phyloP scores from a whole-genome alignment of 352 stramenopile species.

The Phytophthora pisi region DNA sequence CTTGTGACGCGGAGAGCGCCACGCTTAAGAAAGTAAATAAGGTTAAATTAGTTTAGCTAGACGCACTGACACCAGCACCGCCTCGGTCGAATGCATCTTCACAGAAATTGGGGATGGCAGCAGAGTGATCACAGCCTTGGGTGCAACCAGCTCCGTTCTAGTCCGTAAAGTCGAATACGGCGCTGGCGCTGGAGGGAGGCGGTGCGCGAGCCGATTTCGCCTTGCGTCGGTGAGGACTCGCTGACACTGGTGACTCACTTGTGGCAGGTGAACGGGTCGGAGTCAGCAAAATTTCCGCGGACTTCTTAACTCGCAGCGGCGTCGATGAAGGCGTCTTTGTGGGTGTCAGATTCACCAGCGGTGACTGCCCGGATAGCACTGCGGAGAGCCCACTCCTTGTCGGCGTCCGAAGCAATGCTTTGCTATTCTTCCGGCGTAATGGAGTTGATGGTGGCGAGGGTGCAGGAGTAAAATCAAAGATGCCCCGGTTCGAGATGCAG shows the following conservation, averaged over 20 bases:
- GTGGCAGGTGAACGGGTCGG: constrained; percentile 1
- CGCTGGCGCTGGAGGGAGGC: constrained; percentile 12
- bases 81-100: background rate
- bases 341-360: constrained; percentile 30
- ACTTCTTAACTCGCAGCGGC: constrained; percentile 15
- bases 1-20: too few species aligned
- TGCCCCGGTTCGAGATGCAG: background rate
- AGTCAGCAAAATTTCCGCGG: constrained; percentile 8
- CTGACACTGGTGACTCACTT: constrained; percentile 14
- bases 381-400: constrained; percentile 19
- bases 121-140: background rate
- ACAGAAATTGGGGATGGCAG: background rate
- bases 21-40: constrained; percentile 3
- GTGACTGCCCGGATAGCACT: constrained; percentile 17
- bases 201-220: constrained; percentile 17
- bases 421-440: constrained; percentile 9
- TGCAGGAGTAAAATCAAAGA: constrained; percentile 9
- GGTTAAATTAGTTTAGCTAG: background rate
- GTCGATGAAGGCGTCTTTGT: constrained; percentile 26
- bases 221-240: constrained; percentile 27
- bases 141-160: constrained; percentile 3
- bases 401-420: constrained; percentile 25
- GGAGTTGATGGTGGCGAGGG: constrained; percentile 17
- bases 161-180: constrained; percentile 39
- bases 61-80: background rate